Evolutionary conservation across 139 green algal genomes (phyloP).

Genomic region (Chlamydomonas urium): DNA sequence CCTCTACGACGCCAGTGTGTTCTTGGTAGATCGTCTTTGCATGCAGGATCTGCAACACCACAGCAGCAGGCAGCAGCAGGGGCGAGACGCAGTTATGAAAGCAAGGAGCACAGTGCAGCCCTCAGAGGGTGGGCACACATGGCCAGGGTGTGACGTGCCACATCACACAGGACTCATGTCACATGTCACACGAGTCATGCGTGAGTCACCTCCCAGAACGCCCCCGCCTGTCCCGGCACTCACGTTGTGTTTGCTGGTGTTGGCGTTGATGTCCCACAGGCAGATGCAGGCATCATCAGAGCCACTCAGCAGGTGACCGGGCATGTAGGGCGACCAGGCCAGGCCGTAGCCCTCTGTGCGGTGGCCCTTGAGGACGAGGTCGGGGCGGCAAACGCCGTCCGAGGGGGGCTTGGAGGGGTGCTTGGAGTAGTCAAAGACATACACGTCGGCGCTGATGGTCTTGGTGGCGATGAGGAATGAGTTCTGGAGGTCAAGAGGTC

Average conservation of each 20-base stretch:
- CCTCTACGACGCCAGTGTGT: slow-evolving; percentile 62
- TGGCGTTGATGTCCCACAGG: slow-evolving; percentile 88
- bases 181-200: too few relatives aligned
- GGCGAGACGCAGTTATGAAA: too few relatives aligned
- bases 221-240: background rate
- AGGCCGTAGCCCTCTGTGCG: slow-evolving; percentile 96
- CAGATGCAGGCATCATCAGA: slow-evolving; percentile 98
- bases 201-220: background rate
- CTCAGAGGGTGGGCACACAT: too few relatives aligned
- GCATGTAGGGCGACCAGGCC: slow-evolving; percentile 83
- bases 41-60: slow-evolving; percentile 38
- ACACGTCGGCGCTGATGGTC: slow-evolving; percentile 80
- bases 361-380: slow-evolving; percentile 82
- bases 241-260: slow-evolving; percentile 5
- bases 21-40: slow-evolving; percentile 74
- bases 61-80: too few relatives aligned
- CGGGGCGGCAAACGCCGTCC: slow-evolving; percentile 75
- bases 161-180: too few relatives aligned
- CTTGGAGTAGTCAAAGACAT: slow-evolving; percentile 97
- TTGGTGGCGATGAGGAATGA: slow-evolving; percentile 97
- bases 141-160: too few relatives aligned
- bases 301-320: slow-evolving; percentile 84
- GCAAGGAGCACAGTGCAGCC: too few relatives aligned
- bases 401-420: slow-evolving; percentile 85
- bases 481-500: slow-evolving; percentile 57